Evolutionary conservation across 2,329 filamentous ascomycete genomes (phyloP), one percentile per base, ranked within the genome.

Genomic region (Colletotrichum sp.): DNA sequence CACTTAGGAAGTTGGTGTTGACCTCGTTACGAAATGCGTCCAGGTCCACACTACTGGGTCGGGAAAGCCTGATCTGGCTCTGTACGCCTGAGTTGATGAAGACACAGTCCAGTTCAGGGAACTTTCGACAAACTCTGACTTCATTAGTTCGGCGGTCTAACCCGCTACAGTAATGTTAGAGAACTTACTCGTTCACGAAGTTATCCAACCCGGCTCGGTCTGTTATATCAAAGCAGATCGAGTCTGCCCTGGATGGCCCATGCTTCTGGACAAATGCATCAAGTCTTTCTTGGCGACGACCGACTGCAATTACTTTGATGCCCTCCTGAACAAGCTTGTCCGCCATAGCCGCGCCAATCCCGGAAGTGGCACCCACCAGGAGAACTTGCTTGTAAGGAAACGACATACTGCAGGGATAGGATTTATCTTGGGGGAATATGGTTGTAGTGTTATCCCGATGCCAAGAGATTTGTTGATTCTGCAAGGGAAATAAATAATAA

Each of bases 11-110:
- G 60, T 82, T 82, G 28, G 78, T 80, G 19, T 77, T 80, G 9
- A 83, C 39, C 71, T 83, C 80, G 8, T 77, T 55, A 7, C 80
- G 79, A 68, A 84, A 81, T 11, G 76, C 77, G 22, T 48, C 80
- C 57, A 86, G 68, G 5, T 83, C 80, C 27, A 86, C 74, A 19
- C 68, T 68, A 25, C 80, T 80, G 11, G 79, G 81, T 25, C 67
- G 71, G 2, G 77, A 64, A 77, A 90, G 86, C 79, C 89, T 82
- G 70, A 89, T 82, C 0, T 78, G 80, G 22, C 84, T 83, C 80
- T 93, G 90, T 28, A 90, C 85, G 9, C 90, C 91, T 0, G 90
- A 88, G 79, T 92, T 92, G 69, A 92, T 82, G 71, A 93, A 82
- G 28, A 93, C 80, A 79, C 87, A 88, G 82, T 92, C 90, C 30